Evolutionary conservation across 805 yeast genomes (phyloP).

Genomic region (Spathaspora gorwiae): DNA sequence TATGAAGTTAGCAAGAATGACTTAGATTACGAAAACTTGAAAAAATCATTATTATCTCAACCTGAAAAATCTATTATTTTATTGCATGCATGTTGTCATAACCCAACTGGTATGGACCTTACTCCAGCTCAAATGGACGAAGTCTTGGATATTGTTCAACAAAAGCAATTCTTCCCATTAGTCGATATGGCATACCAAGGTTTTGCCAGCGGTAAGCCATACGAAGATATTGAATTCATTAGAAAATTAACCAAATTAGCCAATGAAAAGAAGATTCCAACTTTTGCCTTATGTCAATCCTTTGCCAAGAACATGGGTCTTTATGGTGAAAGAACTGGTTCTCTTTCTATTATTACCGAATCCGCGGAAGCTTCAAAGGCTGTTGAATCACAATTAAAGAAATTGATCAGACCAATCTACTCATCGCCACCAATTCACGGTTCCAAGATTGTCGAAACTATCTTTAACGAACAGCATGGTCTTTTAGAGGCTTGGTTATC

Average conservation of each 20-base stretch:
- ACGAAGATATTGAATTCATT: slow-evolving; percentile 55
- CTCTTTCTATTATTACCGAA: slow-evolving; percentile 62
- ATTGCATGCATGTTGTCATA: slow-evolving; percentile 93
- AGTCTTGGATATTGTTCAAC: slow-evolving; percentile 59
- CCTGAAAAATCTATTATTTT: slow-evolving; percentile 62
- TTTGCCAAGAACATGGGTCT: slow-evolving; percentile 48
- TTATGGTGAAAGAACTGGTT: slow-evolving; percentile 64
- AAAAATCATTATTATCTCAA: slow-evolving; percentile 52
- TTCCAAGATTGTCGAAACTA: slow-evolving; percentile 77
- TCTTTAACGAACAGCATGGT: slow-evolving; percentile 47
- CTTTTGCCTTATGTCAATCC: slow-evolving; percentile 50
- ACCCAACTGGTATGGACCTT: slow-evolving; percentile 95
- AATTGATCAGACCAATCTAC: slow-evolving; percentile 77
- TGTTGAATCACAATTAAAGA: slow-evolving; percentile 78
- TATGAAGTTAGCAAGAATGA: slow-evolving; percentile 59
- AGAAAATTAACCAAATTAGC: slow-evolving; percentile 43
- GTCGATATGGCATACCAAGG: slow-evolving; percentile 97
- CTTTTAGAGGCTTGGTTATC: slow-evolving; percentile 71
- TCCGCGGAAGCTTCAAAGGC: slow-evolving; percentile 46
- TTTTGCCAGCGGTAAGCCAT: slow-evolving; percentile 80
- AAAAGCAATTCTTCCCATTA: slow-evolving; percentile 66
- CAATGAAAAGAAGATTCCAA: slow-evolving; percentile 46
- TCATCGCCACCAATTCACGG: slow-evolving; percentile 97
- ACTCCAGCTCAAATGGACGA: slow-evolving; percentile 73
- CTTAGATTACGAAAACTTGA: slow-evolving; percentile 61